Percentiles rank a stretch among this genome's conserved stretches.
Conservation (phyloP, 179 eudicot genomes). For the Spergularia azorica region DNA sequence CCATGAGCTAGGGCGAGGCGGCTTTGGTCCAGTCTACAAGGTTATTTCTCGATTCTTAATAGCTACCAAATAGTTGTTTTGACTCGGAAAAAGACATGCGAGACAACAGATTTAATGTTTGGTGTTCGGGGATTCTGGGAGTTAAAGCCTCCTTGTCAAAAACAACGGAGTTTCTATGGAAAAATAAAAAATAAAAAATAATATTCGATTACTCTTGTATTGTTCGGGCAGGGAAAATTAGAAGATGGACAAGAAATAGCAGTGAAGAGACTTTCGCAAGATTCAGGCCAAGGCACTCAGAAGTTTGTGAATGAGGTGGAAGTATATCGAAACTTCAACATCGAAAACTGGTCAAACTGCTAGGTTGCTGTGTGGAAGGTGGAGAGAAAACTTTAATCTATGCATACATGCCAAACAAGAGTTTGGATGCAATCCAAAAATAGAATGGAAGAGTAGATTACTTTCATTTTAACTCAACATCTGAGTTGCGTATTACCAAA, state of each 20-base stretch:
- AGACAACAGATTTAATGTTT: no score
- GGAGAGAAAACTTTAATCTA: slow-evolving; percentile 53
- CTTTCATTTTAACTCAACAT: neutral
- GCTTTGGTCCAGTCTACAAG: slow-evolving; percentile 44
- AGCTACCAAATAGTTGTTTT: no score
- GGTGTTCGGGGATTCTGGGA: no score
- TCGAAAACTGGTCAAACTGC: slow-evolving; percentile 53
- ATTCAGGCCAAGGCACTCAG: slow-evolving; percentile 53
- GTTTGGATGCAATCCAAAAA: slow-evolving; percentile 12
- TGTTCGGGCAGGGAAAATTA: slow-evolving; percentile 42
- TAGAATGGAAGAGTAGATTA: neutral
- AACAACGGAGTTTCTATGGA: no score
- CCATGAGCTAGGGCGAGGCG: slow-evolving; percentile 37
- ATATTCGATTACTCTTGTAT: neutral
- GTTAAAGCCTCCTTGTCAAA: no score
- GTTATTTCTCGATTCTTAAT: neutral
- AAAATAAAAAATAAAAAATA: neutral
- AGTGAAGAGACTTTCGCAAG: slow-evolving; percentile 53
- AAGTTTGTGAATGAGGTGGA: slow-evolving; percentile 54
- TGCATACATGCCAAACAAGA: neutral
- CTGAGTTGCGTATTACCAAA: no score
- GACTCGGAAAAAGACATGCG: no score
- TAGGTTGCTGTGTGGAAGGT: slow-evolving; percentile 52
- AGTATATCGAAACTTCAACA: slow-evolving; percentile 57
- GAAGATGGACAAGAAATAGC: slow-evolving; percentile 45